Evolutionary conservation across 345 rosid genomes (phyloP).

Genomic region (thale cress (Arabidopsis thaliana)): DNA sequence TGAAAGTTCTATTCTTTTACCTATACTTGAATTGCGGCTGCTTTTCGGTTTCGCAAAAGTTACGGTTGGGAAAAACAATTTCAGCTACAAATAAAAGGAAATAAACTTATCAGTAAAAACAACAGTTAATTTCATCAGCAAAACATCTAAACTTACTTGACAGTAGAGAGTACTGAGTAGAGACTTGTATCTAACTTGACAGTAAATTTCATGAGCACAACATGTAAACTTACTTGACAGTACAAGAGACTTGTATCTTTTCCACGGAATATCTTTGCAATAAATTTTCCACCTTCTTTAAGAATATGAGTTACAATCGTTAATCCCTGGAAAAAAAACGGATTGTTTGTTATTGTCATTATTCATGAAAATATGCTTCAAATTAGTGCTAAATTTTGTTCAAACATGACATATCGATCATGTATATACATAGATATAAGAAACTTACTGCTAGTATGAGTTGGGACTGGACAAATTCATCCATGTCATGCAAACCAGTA

Average conservation of each 20-base stretch:
- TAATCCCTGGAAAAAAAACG: slow-evolving; percentile 61
- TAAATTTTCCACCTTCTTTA: slow-evolving; percentile 89
- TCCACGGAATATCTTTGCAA: slow-evolving; percentile 97
- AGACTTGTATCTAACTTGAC: slow-evolving; percentile 72
- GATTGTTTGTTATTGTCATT: slow-evolving; percentile 3
- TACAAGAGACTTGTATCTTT: slow-evolving; percentile 97
- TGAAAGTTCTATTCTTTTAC: slow-evolving; percentile 47
- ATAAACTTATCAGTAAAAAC: slow-evolving; percentile 19
- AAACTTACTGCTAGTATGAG: slow-evolving; percentile 88
- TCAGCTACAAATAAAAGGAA: slow-evolving; percentile 62
- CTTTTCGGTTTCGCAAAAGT: slow-evolving; percentile 98
- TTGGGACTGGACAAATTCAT: slow-evolving; percentile 97
- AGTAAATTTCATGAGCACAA: slow-evolving; percentile 8
- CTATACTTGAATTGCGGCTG: slow-evolving; percentile 99
- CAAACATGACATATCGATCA: background rate
- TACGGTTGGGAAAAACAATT: slow-evolving; percentile 86
- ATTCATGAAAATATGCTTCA: background rate
- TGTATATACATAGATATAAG: background rate
- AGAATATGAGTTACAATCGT: slow-evolving; percentile 89
- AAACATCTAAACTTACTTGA: slow-evolving; percentile 58
- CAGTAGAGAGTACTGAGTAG: slow-evolving; percentile 64
- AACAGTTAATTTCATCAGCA: slow-evolving; percentile 8
- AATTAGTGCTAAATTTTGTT: background rate
- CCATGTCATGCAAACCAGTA: slow-evolving; percentile 98
- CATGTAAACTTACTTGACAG: slow-evolving; percentile 67